Percentiles rank a stretch among this genome's conserved stretches.
These are phyloP conservation scores for Moesziomyces globuligerus DNA, from an alignment of 1,284 basidiomycete genomes.

Conservation along the genomic window DNA sequence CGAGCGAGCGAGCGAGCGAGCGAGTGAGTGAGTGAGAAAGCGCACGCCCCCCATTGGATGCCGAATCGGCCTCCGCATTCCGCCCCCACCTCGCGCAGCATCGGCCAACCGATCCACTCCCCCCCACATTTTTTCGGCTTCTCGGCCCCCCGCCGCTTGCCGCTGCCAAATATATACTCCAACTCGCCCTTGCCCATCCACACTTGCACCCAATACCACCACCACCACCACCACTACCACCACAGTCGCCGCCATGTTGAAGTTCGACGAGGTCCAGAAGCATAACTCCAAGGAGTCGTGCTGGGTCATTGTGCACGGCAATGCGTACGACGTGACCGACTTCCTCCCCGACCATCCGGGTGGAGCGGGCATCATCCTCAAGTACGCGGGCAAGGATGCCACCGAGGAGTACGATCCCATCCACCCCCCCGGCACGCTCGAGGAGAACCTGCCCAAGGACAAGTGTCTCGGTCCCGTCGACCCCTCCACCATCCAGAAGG, in stretches of 20 bases:
- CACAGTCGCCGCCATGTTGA: slow-evolving; percentile 26
- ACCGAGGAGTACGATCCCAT: slow-evolving; percentile 70
- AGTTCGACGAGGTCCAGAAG: slow-evolving; percentile 73
- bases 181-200: neutral
- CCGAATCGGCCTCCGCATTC: too few species aligned
- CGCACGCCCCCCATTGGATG: too few species aligned
- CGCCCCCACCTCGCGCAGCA: too few species aligned
- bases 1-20: too few species aligned
- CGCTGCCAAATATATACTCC: too few species aligned
- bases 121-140: too few species aligned
- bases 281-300: slow-evolving; percentile 80
- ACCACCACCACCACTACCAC: neutral
- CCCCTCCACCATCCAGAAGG: slow-evolving; percentile 47
- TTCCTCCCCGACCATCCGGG: slow-evolving; percentile 82
- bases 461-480: slow-evolving; percentile 63
- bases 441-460: slow-evolving; percentile 61
- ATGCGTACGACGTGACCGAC: slow-evolving; percentile 82
- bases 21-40: too few species aligned
- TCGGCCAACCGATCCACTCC: too few species aligned
- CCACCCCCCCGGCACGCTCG: slow-evolving; percentile 64
- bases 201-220: too few species aligned
- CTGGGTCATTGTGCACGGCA: slow-evolving; percentile 86
- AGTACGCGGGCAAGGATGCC: slow-evolving; percentile 81
- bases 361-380: slow-evolving; percentile 75
- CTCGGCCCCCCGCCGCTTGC: too few species aligned